Evolutionary conservation across 495 filamentous ascomycete species (phyloP).

Genomic region (Xylaria acuta): DNA sequence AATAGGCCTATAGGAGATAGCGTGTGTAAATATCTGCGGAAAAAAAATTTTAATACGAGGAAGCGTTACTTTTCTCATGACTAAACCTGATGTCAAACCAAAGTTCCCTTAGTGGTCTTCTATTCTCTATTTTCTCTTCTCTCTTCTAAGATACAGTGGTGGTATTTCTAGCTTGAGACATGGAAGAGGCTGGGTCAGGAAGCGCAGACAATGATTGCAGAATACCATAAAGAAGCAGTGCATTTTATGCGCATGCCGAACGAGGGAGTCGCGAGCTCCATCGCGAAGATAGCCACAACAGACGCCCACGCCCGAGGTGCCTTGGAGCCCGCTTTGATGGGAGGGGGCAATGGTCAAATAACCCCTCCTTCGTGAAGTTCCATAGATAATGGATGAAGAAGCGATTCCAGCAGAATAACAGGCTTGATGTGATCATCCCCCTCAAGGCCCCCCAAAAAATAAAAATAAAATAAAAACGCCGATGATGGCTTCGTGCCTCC

Average conservation of each 20-base stretch:
- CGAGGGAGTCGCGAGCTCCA: neutral
- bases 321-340: neutral
- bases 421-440: neutral
- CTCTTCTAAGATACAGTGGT: neutral
- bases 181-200: neutral
- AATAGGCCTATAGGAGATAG: conserved; percentile 20
- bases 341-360: neutral
- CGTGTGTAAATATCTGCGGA: conserved; percentile 21
- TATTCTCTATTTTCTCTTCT: neutral
- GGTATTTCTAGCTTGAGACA: neutral
- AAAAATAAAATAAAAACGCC: conserved; percentile 19
- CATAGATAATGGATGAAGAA: neutral
- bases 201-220: neutral
- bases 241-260: neutral
- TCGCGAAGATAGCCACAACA: neutral
- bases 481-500: neutral
- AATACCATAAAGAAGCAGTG: neutral
- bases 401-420: neutral
- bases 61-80: conserved; percentile 14
- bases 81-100: neutral
- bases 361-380: conserved; percentile 4
- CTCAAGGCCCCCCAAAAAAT: neutral
- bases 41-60: conserved; percentile 1
- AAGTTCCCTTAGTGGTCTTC: neutral
- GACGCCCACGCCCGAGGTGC: neutral